Percentiles rank a stretch among this genome's conserved stretches.
Evolutionary conservation across 2,329 filamentous ascomycete species (phyloP).

Genomic region (Geoglossum cookeanum): DNA sequence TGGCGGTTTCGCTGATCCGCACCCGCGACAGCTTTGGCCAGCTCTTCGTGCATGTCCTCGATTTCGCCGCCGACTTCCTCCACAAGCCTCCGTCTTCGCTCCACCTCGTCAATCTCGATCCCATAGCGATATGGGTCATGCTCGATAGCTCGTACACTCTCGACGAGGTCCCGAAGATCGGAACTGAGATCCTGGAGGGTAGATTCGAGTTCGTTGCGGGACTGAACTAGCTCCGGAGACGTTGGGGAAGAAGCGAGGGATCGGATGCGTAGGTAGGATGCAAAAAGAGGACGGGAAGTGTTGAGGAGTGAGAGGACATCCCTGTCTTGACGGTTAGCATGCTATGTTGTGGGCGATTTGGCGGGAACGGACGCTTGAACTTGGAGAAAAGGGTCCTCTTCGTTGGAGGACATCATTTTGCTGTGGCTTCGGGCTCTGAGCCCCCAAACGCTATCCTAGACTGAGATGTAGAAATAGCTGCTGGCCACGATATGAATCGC

Average conservation of each 20-base stretch:
- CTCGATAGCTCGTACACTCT: slow-evolving; percentile 74
- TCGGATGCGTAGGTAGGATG: slow-evolving; percentile 88
- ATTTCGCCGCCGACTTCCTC: slow-evolving; percentile 79
- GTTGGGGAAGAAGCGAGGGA: slow-evolving; percentile 53
- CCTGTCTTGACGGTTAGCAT: slow-evolving; percentile 27
- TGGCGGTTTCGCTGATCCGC: slow-evolving; percentile 14
- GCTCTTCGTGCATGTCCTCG: slow-evolving; percentile 71
- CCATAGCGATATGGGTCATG: slow-evolving; percentile 74
- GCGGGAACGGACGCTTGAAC: slow-evolving; percentile 40
- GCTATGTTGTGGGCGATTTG: neutral
- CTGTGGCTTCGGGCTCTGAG: neutral
- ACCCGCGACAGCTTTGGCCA: slow-evolving; percentile 37
- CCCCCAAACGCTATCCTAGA: no score
- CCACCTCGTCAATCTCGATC: slow-evolving; percentile 63
- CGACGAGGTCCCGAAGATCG: slow-evolving; percentile 75
- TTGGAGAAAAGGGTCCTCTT: slow-evolving; percentile 53
- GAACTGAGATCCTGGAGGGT: slow-evolving; percentile 55
- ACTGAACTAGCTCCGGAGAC: slow-evolving; percentile 50
- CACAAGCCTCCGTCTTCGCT: slow-evolving; percentile 61
- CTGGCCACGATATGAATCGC: no score
- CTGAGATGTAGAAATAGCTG: no score
- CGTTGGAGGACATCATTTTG: slow-evolving; percentile 49
- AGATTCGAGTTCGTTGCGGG: slow-evolving; percentile 56
- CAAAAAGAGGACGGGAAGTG: slow-evolving; percentile 68
- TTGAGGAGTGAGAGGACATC: slow-evolving; percentile 75